A percentile compares a stretch with the other conserved stretches of the same genome.
Evolutionary conservation across 495 filamentous ascomycete genomes (phyloP).

Genomic region (Astrothelium macrocarpum): DNA sequence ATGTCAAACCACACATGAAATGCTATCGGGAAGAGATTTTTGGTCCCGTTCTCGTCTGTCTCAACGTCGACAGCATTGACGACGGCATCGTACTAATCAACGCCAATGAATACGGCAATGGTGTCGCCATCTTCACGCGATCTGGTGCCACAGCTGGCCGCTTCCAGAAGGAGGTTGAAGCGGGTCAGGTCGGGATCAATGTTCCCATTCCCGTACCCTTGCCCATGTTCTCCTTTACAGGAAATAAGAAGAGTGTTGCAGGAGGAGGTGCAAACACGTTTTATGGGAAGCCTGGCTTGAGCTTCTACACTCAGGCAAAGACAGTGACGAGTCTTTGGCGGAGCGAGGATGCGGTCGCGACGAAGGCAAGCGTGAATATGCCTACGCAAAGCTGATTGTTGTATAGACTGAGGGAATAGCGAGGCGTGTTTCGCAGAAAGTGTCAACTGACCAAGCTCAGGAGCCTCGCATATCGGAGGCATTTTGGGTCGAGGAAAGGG

Average conservation of each 20-base stretch:
- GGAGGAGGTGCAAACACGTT: constrained; percentile 91
- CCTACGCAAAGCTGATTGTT: constrained; percentile 54
- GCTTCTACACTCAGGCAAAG: constrained; percentile 96
- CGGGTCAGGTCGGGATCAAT: constrained; percentile 72
- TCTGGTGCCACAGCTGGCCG: constrained; percentile 50
- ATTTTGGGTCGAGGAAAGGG: too few species aligned
- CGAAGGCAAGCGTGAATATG: constrained; percentile 82
- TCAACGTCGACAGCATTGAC: constrained; percentile 75
- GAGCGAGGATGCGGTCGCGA: constrained; percentile 68
- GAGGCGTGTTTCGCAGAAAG: background rate
- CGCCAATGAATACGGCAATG: constrained; percentile 62
- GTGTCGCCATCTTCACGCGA: constrained; percentile 58
- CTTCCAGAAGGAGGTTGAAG: constrained; percentile 67
- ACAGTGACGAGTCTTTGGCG: constrained; percentile 92
- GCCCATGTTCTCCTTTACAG: constrained; percentile 96
- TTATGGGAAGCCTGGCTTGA: constrained; percentile 83
- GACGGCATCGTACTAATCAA: constrained; percentile 61
- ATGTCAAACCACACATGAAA: constrained; percentile 82
- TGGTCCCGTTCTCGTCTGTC: constrained; percentile 81
- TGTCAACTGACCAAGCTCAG: too few species aligned
- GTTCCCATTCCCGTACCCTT: constrained; percentile 65
- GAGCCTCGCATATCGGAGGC: too few species aligned
- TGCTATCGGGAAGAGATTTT: constrained; percentile 98
- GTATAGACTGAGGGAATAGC: background rate
- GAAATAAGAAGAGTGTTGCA: constrained; percentile 93